A percentile compares a stretch with the other conserved stretches of the same genome.
These are phyloP conservation scores for Narthecium ossifragum DNA, from an alignment of 106 monocot species.

Conservation along the genomic window DNA sequence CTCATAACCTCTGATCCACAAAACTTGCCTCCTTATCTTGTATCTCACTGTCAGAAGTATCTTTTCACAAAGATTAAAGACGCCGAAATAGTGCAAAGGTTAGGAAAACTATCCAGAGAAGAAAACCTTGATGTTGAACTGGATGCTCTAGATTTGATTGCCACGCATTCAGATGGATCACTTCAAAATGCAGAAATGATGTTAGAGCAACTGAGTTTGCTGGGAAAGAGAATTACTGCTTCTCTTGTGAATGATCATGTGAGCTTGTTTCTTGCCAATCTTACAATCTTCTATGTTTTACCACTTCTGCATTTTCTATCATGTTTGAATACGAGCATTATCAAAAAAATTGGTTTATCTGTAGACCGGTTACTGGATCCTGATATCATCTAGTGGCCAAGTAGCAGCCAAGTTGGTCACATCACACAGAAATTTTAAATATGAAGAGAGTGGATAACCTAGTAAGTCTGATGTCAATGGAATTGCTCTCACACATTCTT, in stretches of 20 bases:
- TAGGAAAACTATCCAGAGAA: constrained; percentile 29
- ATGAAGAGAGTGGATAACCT: no score
- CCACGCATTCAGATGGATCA: constrained; percentile 63
- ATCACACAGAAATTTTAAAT: no score
- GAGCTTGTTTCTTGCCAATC: constrained; percentile 9
- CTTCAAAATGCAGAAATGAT: constrained; percentile 62
- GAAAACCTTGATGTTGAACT: constrained; percentile 56
- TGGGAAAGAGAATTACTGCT: constrained; percentile 56
- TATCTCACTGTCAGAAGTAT: constrained; percentile 51
- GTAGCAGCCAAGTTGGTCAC: no score
- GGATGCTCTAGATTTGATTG: constrained; percentile 56
- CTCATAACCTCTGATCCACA: constrained; percentile 40
- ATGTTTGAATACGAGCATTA: no score
- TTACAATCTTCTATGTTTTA: not conserved
- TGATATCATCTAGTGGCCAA: no score
- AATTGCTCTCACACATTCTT: no score
- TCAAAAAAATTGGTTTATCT: no score
- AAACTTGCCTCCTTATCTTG: constrained; percentile 36
- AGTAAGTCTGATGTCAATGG: no score
- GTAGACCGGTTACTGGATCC: no score
- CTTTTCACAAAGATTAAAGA: constrained; percentile 61
- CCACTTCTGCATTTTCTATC: not conserved
- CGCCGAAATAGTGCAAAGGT: constrained; percentile 27
- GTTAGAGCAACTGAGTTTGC: constrained; percentile 61
- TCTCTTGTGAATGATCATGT: constrained; percentile 63